Evolutionary conservation across 176 grass and related monocot species (phyloP), one percentile per base, ranked within the genome.

Genomic region (Musa beccarii): DNA sequence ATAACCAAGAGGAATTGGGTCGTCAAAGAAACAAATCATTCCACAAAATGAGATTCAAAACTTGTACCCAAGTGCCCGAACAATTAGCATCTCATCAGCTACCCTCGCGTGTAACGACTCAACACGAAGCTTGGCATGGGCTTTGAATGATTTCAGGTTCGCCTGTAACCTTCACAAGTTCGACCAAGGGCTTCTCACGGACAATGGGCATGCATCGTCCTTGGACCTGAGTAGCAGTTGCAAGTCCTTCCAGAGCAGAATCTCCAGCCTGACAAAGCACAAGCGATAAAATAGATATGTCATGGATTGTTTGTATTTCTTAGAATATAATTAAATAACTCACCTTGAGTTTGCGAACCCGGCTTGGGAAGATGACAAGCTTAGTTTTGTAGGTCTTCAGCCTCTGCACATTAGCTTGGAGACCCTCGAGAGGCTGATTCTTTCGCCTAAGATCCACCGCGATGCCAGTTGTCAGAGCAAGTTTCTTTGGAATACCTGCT

Each of bases 401-500:
- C 73, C 73, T 75, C 53, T 75, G 73, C 9, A 75, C 54, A 34
- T 75, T 61, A 57, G 23, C 73, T 87, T 96, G 92, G 22, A 91
- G 69, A 28, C 92, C 88, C 79, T 91, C 88, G 7, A 96, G 84
- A 9, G 92, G 86, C 4, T 81, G 69, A 71, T 91, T 91, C 83
- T 96, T 95, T 50, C 88, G 84, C 22, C 88, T 81, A 65, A 90
- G 88, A 66, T 95, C 92, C 69, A 95, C 92, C 43, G 88, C 74
- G 51, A 96, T 96, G 53, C 92, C 92, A 17, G 92, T 96, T 26
- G 92, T 87, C 13, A 79, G 89, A 1, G 92, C 89, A 10, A 85
- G 43, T 84, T 96, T 89, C 79, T 91, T 91, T 8, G 88, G 77
- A 63, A 96, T 91, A 3, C 88, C 92, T 1, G 88, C 92, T 14